Evolutionary conservation across 768 basidiomycete genomes (phyloP), one percentile per base, ranked within the genome.

Genomic region (Boletus sensibilis): DNA sequence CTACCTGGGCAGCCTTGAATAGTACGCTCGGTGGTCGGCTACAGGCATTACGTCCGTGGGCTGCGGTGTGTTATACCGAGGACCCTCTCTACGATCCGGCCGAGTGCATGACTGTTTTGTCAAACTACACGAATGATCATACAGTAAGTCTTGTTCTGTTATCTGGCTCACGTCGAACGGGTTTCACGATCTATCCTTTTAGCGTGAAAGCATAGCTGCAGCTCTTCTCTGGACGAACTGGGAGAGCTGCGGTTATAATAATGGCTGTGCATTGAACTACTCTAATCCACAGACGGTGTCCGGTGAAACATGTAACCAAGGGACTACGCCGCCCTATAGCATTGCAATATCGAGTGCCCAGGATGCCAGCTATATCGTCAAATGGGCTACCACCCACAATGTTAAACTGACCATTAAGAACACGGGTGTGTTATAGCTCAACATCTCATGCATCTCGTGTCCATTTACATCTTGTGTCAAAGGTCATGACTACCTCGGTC

Each of bases 151-250:
- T 20, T 35, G 4, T 23, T 16, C 42, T n/a, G 5, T 34, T 3
- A 2, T 34, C 4, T 27, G 11, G 9, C 27, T 31, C 14, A 9
- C 13, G 23, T 31, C 33, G 10, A 21, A 37, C 23, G 5, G 5
- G 1, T 20, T 37, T 35, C 18, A 21, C 3, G 37, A 21, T 27
- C 7, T 12, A 18, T 18, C 1, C 4, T 6, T 27, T 27, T 1
- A 65, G 64, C 64, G 64, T 8, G 64, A 65, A 51, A 42, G 23
- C 20, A 10, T 44, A 0, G 9, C 64, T 9, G 37, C 64, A 1
- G 64, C 64, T 5, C 57, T 65, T 6, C 64, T 65, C 21, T 65
- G 64, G 64, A 4, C 55, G 10, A 65, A 65, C 57, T 65, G 60
- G 56, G 64, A 65, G 39, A 51, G 55, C 6, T 65, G 64, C 14